Evolutionary conservation across 129 eudicot species (phyloP).

Genomic region (Calendula officinalis): DNA sequence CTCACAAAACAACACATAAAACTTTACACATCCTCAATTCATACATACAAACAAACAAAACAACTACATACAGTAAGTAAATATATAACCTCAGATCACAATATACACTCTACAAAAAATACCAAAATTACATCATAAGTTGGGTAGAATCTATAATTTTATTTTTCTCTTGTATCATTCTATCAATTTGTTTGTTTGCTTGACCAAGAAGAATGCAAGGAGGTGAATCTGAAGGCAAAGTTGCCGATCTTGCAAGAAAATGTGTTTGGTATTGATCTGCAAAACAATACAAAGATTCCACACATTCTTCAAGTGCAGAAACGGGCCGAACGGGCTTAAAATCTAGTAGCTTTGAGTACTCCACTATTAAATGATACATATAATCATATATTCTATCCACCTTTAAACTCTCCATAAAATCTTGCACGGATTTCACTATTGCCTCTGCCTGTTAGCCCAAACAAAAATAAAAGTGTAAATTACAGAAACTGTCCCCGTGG

Average conservation of each 20-base stretch:
- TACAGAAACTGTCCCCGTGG: too few species aligned
- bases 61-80: neutral
- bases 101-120: neutral
- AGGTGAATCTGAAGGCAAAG: slow-evolving; percentile 45
- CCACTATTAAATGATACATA: slow-evolving; percentile 66
- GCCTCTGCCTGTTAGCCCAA: slow-evolving; percentile 56
- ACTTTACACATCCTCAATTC: neutral
- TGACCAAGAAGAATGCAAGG: slow-evolving; percentile 57
- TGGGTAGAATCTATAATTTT: slow-evolving; percentile 34
- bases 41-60: neutral
- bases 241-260: slow-evolving; percentile 51
- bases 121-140: slow-evolving; percentile 24
- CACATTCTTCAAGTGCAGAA: slow-evolving; percentile 60
- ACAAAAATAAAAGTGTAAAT: neutral
- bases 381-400: slow-evolving; percentile 77
- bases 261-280: slow-evolving; percentile 60
- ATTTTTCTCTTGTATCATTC: slow-evolving; percentile 40
- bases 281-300: slow-evolving; percentile 62
- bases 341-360: slow-evolving; percentile 63
- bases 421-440: slow-evolving; percentile 61
- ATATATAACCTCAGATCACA: slow-evolving; percentile 18
- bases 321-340: slow-evolving; percentile 59
- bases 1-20: neutral
- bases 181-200: slow-evolving; percentile 30
- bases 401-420: slow-evolving; percentile 60